Evolutionary conservation across 2,329 filamentous ascomycete species (phyloP), one percentile per base, ranked within the genome.

Genomic region (Aspergillus intermedius): DNA sequence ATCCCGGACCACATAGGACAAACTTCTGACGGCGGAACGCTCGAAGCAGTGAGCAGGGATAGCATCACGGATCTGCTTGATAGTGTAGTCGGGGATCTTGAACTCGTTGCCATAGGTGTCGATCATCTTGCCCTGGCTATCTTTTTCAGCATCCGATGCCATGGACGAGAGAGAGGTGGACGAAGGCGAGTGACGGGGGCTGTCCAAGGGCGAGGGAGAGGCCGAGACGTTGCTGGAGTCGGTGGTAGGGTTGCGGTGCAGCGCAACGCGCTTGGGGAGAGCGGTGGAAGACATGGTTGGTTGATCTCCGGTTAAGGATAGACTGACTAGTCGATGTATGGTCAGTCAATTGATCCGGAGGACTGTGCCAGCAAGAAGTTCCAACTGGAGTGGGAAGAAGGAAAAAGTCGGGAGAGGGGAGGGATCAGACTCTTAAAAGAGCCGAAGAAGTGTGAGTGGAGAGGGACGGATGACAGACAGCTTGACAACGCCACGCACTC

Each of bases 11-110:
- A 97, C 91, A 73, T 97, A 97, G 64, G 68, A 74, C 66, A 96
- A 77, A 57, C 91, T 86, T 57, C 75, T 82, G 56, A 82, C 68
- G 53, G 81, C 87, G 42, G 88, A 95, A 53, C 93, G 86, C 77
- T 96, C 79, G 72, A 87, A 97, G 81, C 93, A 98, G 79, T 96
- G 93, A 73, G 91, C 89, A 56, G 93, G 93, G 60, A 98, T 98
- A 68, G 93, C 93, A 74, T 95, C 87, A 64, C 89, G 86, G 67
- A 98, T 91, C 67, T 98, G 82, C 79, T 95, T 95, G 80, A 98
- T 95, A 67, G 90, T 95, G 77, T 87, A 98, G 74, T 97, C 86
- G 59, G 93, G 93, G 49, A 95, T 79, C 71, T 88, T 78, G 77
- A 98, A 98, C 64, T 90, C 81, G 72, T 97, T 95, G 72, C 93